Evolutionary conservation across 768 basidiomycete genomes (phyloP).

Genomic region (Phylloporus sp.): DNA sequence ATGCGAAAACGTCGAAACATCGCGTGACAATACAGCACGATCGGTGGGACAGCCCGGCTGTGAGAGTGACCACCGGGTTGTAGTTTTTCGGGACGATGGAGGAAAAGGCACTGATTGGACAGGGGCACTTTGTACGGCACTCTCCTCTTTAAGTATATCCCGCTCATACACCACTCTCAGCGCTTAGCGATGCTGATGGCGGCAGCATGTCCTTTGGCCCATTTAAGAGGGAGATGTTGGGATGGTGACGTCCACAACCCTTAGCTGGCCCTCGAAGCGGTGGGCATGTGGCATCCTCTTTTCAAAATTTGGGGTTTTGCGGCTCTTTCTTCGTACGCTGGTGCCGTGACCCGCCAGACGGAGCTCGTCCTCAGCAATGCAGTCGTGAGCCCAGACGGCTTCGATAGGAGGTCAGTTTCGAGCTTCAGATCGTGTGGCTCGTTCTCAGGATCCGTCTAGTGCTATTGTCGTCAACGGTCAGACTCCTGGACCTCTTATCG

Average conservation of each 20-base stretch:
- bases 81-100: no score
- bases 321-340: slow-evolving; percentile 4
- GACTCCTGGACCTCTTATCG: slow-evolving; percentile 38
- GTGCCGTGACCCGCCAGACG: slow-evolving; percentile 11
- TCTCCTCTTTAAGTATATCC: no score
- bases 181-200: no score
- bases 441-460: slow-evolving; percentile 11
- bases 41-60: no score
- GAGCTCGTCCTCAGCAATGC: slow-evolving; percentile 36
- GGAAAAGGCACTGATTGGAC: no score
- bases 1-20: no score
- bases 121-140: no score
- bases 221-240: neutral
- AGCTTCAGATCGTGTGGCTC: neutral
- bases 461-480: slow-evolving; percentile 39
- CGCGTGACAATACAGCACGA: no score
- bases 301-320: slow-evolving; percentile 7
- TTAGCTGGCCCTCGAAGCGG: neutral
- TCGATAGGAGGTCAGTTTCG: slow-evolving; percentile 26
- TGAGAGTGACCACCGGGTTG: no score
- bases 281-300: slow-evolving; percentile 12
- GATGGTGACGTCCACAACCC: neutral
- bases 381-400: slow-evolving; percentile 42
- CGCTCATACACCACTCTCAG: no score
- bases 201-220: no score